Evolutionary conservation across 352 stramenopile genomes (phyloP).

Genomic region (Globisporangium paroecandrum): DNA sequence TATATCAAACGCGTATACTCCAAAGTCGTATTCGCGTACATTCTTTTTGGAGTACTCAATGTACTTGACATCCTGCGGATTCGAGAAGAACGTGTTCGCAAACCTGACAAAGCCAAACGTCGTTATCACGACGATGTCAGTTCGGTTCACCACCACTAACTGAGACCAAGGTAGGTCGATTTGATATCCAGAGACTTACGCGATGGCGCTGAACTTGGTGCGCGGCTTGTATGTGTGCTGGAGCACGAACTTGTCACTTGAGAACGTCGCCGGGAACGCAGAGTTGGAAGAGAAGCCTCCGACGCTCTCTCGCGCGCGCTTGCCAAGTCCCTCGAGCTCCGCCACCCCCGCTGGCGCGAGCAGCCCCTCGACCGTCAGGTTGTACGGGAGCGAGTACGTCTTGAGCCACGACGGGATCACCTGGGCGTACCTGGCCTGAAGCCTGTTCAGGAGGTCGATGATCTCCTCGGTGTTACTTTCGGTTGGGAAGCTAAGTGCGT

Average conservation of each 20-base stretch:
- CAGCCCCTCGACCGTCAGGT: constrained; percentile 37
- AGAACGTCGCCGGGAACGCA: constrained; percentile 22
- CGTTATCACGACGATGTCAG: not conserved
- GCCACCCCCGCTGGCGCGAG: constrained; percentile 30
- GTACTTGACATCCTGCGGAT: constrained; percentile 40
- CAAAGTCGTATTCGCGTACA: constrained; percentile 8
- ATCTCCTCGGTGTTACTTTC: constrained; percentile 43
- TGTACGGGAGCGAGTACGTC: constrained; percentile 63
- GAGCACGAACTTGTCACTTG: constrained; percentile 33
- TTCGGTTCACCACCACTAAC: no score
- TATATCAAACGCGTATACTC: no score
- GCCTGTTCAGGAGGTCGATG: constrained; percentile 33
- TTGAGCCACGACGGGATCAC: constrained; percentile 47
- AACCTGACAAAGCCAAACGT: constrained; percentile 30
- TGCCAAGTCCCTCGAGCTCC: constrained; percentile 39
- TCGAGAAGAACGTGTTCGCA: constrained; percentile 50
- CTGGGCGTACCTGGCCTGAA: constrained; percentile 38
- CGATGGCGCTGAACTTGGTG: constrained; percentile 48
- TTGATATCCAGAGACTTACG: constrained; percentile 24
- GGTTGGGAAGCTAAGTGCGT: constrained; percentile 39
- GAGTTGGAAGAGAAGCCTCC: not conserved
- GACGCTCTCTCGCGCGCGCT: constrained; percentile 22
- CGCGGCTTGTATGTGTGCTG: constrained; percentile 61
- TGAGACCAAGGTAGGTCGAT: not conserved
- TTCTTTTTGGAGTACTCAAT: constrained; percentile 35